Percentiles rank a stretch among this genome's conserved stretches.
These are phyloP conservation scores for Obba rivulosa DNA, from an alignment of 768 basidiomycete genomes.

Conservation along the genomic window DNA sequence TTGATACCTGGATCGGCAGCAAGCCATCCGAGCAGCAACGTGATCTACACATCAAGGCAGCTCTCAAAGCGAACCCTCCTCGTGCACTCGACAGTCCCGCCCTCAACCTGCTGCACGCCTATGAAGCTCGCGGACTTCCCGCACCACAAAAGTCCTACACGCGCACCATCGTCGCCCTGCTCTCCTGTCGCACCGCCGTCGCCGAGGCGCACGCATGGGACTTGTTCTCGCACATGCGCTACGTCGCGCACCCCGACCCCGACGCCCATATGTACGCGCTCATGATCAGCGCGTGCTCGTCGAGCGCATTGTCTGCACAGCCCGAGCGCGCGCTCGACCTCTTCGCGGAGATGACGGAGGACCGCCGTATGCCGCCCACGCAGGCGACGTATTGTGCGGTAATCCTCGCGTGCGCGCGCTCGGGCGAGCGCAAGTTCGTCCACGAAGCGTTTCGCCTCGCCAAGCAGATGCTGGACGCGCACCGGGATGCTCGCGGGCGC, in stretches of 20 bases:
- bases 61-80: constrained; percentile 45
- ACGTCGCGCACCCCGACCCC: constrained; percentile 84
- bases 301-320: constrained; percentile 49
- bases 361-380: constrained; percentile 58
- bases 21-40: constrained; percentile 51
- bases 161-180: constrained; percentile 55
- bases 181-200: constrained; percentile 35
- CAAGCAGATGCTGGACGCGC: constrained; percentile 78
- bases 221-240: constrained; percentile 93
- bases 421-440: constrained; percentile 57
- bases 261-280: constrained; percentile 65
- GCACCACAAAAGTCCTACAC: constrained; percentile 77
- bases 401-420: constrained; percentile 74
- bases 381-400: constrained; percentile 72
- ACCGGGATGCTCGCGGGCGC: constrained; percentile 59
- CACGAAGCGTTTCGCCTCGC: constrained; percentile 82
- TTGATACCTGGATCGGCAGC: constrained; percentile 11
- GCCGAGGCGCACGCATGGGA: constrained; percentile 87
- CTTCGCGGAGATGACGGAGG: constrained; percentile 87
- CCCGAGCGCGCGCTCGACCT: constrained; percentile 91
- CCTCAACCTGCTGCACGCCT: constrained; percentile 61
- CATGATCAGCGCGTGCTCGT: constrained; percentile 88
- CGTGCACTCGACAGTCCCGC: constrained; percentile 56
- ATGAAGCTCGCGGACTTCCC: constrained; percentile 57
- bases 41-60: constrained; percentile 67